A percentile compares a stretch with the other conserved stretches of the same genome.
Conservation (phyloP, 2,329 filamentous ascomycete species). For the Zarea fungicola region DNA sequence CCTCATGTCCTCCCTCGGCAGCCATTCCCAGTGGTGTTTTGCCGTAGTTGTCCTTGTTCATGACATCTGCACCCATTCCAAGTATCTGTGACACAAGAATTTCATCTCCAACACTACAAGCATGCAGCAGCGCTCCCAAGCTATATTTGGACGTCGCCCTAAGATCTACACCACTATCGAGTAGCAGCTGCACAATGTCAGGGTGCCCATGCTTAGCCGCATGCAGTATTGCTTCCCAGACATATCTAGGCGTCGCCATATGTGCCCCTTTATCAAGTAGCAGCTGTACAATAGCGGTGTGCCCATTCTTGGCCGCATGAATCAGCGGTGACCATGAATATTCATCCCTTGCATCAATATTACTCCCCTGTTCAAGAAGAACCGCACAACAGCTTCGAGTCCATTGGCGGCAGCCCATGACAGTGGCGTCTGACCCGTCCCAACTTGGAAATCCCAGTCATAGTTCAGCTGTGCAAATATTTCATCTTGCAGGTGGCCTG, state of each 20-base stretch:
- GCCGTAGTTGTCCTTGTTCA: not conserved
- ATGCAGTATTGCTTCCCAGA: too few species aligned
- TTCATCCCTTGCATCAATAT: not conserved
- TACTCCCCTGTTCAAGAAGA: not conserved
- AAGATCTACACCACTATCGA: too few species aligned
- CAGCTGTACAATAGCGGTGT: not conserved
- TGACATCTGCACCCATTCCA: too few species aligned
- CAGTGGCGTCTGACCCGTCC: not conserved
- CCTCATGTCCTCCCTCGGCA: too few species aligned
- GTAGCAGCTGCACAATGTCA: too few species aligned
- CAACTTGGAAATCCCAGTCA: too few species aligned
- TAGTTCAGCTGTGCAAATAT: not conserved
- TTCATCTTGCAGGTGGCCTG: not conserved
- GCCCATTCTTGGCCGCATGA: not conserved
- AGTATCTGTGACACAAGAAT: too few species aligned
- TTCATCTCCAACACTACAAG: too few species aligned
- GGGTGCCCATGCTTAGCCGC: too few species aligned
- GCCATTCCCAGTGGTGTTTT: not conserved
- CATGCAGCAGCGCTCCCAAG: too few species aligned
- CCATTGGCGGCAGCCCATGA: not conserved
- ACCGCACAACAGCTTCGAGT: not conserved
- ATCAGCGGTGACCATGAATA: not conserved
- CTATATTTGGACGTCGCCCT: too few species aligned
- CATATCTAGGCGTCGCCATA: too few species aligned
- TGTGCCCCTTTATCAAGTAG: not conserved